Evolutionary conservation across 352 stramenopile species (phyloP), one percentile per base, ranked within the genome.

Genomic region (Aphanomyces euteiches): DNA sequence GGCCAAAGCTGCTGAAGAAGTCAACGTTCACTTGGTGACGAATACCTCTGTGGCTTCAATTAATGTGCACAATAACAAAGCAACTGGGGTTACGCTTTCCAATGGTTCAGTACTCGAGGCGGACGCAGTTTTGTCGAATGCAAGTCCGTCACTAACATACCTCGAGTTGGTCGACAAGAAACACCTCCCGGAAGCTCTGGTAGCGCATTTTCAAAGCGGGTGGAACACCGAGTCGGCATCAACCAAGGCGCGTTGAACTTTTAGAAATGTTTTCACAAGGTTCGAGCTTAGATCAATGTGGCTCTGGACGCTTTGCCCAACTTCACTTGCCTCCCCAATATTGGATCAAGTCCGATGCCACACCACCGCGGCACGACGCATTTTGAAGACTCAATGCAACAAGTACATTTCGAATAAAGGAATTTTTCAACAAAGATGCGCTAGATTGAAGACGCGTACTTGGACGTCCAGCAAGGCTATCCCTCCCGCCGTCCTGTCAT

Each of bases 281-380:
- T 5, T 21, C 61, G 34, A 21, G 50, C 70, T 7, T 73, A 96
- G 88, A 97, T 97, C 72, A 97, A 97, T 72, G 77, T 96, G 15
- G 90, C 90, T 5, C 77, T 96, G 19, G 77, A 95, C 68, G 72
- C 71, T 19, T 69, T 97, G 28, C 90, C 90, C 4, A 93, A 94
- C 54, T 97, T 96, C 69, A 81, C 72, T 2, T 96, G 88, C 40
- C 74, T 91, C 10, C 85, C 89, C 10, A 90, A 94, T 70, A 73
- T 64, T 36, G 81, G 79, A 3, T 80, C 79, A 12, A 78, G 74
- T 6, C 77, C 85, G 10, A 92, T 91, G 78, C 79, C 78, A 2
- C 88, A 94, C 48, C 90, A 97, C 58, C 85, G 80, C 40, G 90
- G 89, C 28, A 97, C 90, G 2, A 96, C 93, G 12, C 90, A 97